Base-by-base conservation (phyloP, 129 eudicot species). In the Saussurea involucrata region DNA sequence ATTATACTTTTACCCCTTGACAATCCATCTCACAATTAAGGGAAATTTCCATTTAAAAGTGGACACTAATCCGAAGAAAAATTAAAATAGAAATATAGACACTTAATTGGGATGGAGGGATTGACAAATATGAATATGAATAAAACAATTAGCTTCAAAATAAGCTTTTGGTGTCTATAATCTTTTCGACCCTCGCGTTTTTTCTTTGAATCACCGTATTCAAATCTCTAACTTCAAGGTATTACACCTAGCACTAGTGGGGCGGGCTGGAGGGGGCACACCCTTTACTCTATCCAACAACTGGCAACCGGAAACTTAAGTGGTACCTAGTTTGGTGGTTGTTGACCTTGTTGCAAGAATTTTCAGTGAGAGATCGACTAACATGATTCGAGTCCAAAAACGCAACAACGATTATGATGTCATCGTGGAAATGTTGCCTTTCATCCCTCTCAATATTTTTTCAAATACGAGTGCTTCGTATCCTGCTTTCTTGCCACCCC, bases 391-490 rank as follows among this genome's bases (percentile, higher is more conserved):
- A 81, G 81, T 90, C 98, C 12, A 92, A 86, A 84, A 90, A 92
- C 28, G 90, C 66, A 5, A 92, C 92, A 31, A 92, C 64, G 2
- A 87, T 92, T 0, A 91, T 87, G 49, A 92, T 92, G 82, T 92
- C 96, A 32, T 92, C 96, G 66, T 92, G 97, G 86, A 92, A 92
- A 86, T 92, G 97, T 28, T 96, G 84, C n/a, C 97, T 88, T 12
- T 89, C 88, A 65, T 96, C 98, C 24, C 98, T 90, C 40, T 86
- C 98, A 0, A 92, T 88, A 3, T 69, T 86, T 88, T 79, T 92
- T 92, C 82, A 92, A 65, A 82, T 92, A 94, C 0, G 92, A 92
- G 67, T 92, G 90, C 60, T 90, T 83, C 96, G 90, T 88, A 72
- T 92, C 93, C 93, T n/a, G 86, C 84, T 90, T 92, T 86, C 85